A percentile compares a stretch with the other conserved stretches of the same genome.
phyloP scores from a whole-genome alignment of 306 rosid genomes.

The Vicia villosa region DNA sequence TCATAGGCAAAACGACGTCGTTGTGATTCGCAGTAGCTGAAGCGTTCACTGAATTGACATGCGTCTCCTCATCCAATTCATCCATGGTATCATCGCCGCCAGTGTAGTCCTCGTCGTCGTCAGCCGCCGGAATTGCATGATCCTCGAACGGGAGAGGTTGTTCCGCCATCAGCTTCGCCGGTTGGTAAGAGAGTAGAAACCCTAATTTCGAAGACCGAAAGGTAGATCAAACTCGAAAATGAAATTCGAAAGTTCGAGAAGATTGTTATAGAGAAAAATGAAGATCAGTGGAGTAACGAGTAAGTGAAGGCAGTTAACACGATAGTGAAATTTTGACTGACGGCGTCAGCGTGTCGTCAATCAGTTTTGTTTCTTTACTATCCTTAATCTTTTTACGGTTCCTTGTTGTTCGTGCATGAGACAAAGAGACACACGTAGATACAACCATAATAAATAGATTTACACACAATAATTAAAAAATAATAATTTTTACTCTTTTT shows the following conservation, averaged over 20 bases:
- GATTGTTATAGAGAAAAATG: conserved; percentile 8
- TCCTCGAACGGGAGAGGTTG: conserved; percentile 68
- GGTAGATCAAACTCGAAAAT: conserved; percentile 31
- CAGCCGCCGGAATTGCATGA: conserved; percentile 41
- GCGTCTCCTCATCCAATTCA: conserved; percentile 60
- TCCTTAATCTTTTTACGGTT: background rate
- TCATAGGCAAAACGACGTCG: conserved; percentile 50
- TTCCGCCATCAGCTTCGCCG: conserved; percentile 56
- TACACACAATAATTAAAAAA: too few relatives aligned
- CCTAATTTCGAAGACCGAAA: conserved; percentile 52
- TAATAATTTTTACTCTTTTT: too few relatives aligned
- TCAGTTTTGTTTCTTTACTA: background rate
- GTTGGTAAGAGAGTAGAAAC: conserved; percentile 34
- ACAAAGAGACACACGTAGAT: too few relatives aligned
- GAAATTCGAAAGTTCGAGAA: conserved; percentile 42
- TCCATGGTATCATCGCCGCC: conserved; percentile 62
- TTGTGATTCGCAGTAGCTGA: conserved; percentile 42
- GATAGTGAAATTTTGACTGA: conserved; percentile 34
- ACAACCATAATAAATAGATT: too few relatives aligned
- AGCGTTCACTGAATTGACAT: conserved; percentile 50
- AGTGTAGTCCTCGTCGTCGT: conserved; percentile 33
- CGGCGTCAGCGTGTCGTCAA: conserved; percentile 31
- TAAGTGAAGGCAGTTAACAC: conserved; percentile 39
- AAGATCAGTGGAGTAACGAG: conserved; percentile 30
- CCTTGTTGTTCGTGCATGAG: background rate